Evolutionary conservation across 2,329 filamentous ascomycete species (phyloP), one percentile per base, ranked within the genome.

Genomic region (Hymenoscyphus linearis): DNA sequence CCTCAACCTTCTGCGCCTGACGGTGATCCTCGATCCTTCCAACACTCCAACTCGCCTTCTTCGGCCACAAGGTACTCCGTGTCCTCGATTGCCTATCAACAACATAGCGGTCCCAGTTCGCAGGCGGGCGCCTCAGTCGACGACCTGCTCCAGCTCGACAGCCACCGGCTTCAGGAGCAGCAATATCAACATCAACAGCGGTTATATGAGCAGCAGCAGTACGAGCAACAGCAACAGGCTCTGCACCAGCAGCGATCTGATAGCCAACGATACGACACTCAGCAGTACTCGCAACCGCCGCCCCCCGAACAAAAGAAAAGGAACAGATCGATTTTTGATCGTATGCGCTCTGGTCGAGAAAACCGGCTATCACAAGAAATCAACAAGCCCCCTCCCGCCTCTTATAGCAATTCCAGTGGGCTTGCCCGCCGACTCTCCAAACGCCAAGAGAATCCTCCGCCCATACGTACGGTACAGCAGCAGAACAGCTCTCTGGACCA

Each of bases 361-460:
- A 70, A 64, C 57, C 60, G 40, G 55, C 67, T 68, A 67, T 63
- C 66, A 34, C 25, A 59, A 36, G 68, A 60, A 53, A 2, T 57
- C 25, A 54, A 60, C 18, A 58, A 64, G 36, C 35, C 63, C 27
- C 57, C 58, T 55, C 44, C 50, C 5, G 27, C 64, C 12, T 59
- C 62, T 14, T 80, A 82, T 77, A 80, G 82, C 69, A 81, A 80
- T 69, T 76, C 76, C 62, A 31, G 18, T 34, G 27, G 27, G 6
- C 14, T 16, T 13, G 16, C 6, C 40, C 66, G 74, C 55, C 78
- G 78, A 57, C 73, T 85, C 55, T 87, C 85, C 52, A 85, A 76
- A 78, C 83, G 69, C 75, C 81, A 71, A 82, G 81, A 78, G 78
- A 80, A 73, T 71, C 75, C 66, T 69, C 74, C 67, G 67, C 55